phyloP scores from a whole-genome alignment of 2,329 filamentous ascomycete genomes.

The Penicillium crustosum region DNA sequence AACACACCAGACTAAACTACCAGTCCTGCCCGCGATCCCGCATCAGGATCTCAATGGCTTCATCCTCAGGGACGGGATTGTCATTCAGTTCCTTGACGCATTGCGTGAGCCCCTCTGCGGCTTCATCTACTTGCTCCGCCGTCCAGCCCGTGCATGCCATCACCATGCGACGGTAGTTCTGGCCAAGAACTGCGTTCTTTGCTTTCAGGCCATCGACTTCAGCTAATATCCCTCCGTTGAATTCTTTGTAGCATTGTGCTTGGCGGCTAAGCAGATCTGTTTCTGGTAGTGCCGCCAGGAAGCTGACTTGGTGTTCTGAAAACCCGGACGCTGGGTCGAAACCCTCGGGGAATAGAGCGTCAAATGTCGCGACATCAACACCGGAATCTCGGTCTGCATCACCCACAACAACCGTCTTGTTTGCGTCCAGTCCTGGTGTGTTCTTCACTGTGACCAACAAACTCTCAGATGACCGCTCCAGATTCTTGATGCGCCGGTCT shows the following conservation, averaged over 20 bases:
- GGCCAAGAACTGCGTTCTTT: slow-evolving; percentile 78
- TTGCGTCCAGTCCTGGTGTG: slow-evolving; percentile 47
- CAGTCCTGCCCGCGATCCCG: slow-evolving; percentile 47
- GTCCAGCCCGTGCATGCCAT: slow-evolving; percentile 78
- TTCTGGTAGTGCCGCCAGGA: slow-evolving; percentile 57
- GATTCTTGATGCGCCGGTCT: slow-evolving; percentile 72
- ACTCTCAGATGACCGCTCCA: slow-evolving; percentile 70
- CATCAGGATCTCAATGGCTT: slow-evolving; percentile 48
- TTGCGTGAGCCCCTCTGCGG: slow-evolving; percentile 75
- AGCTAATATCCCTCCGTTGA: slow-evolving; percentile 66
- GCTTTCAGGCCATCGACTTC: slow-evolving; percentile 71
- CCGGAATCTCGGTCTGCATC: slow-evolving; percentile 49
- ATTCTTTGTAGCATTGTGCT: slow-evolving; percentile 66
- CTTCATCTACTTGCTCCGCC: slow-evolving; percentile 75
- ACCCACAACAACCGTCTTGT: slow-evolving; percentile 49
- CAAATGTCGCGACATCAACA: slow-evolving; percentile 38
- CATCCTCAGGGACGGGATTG: slow-evolving; percentile 46
- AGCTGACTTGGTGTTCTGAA: slow-evolving; percentile 43
- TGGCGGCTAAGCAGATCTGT: slow-evolving; percentile 64
- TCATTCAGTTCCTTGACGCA: slow-evolving; percentile 81
- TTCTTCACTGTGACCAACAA: slow-evolving; percentile 59
- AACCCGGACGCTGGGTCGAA: slow-evolving; percentile 45
- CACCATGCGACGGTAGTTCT: slow-evolving; percentile 85
- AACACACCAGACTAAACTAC: slow-evolving; percentile 25
- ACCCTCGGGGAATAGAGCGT: slow-evolving; percentile 37